A percentile compares a stretch with the other conserved stretches of the same genome.
These are phyloP conservation scores for Phoma sp. DNA, from an alignment of 2,329 filamentous ascomycete species.

Conservation along the genomic window DNA sequence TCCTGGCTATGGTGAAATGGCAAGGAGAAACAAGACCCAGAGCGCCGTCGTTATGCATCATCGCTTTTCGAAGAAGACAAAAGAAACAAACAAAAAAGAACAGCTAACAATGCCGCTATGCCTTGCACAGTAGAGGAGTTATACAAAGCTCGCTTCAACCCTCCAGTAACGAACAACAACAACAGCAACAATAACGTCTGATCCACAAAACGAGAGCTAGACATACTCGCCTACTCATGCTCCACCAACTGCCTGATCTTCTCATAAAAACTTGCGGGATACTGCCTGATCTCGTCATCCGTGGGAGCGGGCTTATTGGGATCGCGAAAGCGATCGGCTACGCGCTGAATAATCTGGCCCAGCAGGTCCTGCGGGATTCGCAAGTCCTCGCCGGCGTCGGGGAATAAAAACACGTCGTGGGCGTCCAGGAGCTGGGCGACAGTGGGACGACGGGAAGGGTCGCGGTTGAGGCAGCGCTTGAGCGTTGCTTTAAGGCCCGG, in stretches of 20 bases:
- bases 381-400: conserved; percentile 60
- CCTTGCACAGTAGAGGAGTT: too few species aligned
- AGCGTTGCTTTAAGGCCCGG: conserved; percentile 62
- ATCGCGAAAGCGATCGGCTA: conserved; percentile 65
- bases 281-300: conserved; percentile 60
- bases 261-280: conserved; percentile 55
- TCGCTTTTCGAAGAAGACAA: too few species aligned
- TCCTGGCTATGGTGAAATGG: not conserved
- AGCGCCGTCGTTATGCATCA: conserved; percentile 1
- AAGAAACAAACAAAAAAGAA: too few species aligned
- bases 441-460: conserved; percentile 62
- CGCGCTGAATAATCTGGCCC: conserved; percentile 63
- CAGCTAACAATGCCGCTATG: too few species aligned
- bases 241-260: conserved; percentile 53
- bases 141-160: too few species aligned
- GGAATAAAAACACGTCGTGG: conserved; percentile 64
- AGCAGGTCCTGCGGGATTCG: conserved; percentile 61
- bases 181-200: not conserved
- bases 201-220: not conserved
- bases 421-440: conserved; percentile 62
- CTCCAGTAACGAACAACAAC: not conserved
- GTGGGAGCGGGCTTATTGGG: conserved; percentile 58
- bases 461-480: conserved; percentile 63
- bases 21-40: not conserved
- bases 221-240: conserved; percentile 14